phyloP scores from a whole-genome alignment of 768 basidiomycete genomes.

The Lactarius indigo region DNA sequence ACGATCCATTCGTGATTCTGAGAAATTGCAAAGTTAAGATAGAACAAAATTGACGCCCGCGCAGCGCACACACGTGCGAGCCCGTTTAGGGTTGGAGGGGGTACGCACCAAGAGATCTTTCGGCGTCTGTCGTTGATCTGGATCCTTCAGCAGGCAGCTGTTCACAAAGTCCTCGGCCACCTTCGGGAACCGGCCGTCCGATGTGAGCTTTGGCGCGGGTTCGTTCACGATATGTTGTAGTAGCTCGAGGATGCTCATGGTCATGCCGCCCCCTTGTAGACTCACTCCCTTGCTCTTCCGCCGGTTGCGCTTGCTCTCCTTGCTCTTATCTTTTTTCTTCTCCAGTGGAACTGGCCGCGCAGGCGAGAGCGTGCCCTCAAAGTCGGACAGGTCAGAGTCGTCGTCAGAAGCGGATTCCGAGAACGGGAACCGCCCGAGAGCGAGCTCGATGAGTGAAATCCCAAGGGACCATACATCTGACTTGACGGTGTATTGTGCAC shows the following conservation, averaged over 20 bases:
- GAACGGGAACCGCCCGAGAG: slow-evolving; percentile 96
- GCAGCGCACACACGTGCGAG: neutral
- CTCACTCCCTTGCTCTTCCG: slow-evolving; percentile 90
- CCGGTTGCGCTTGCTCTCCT: slow-evolving; percentile 67
- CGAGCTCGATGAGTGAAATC: slow-evolving; percentile 94
- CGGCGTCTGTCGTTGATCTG: slow-evolving; percentile 75
- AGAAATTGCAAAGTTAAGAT: neutral
- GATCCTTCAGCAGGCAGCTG: slow-evolving; percentile 88
- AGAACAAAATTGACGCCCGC: neutral
- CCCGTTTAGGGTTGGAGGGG: neutral
- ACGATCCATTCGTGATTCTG: slow-evolving; percentile 78
- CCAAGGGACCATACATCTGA: slow-evolving; percentile 99
- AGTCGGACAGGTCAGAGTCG: slow-evolving; percentile 73
- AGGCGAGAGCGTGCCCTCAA: slow-evolving; percentile 79
- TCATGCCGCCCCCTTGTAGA: slow-evolving; percentile 92
- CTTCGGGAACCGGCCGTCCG: slow-evolving; percentile 66
- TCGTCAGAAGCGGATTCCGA: slow-evolving; percentile 68
- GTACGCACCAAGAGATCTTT: slow-evolving; percentile 76
- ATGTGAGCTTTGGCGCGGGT: slow-evolving; percentile 84
- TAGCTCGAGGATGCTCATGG: slow-evolving; percentile 96
- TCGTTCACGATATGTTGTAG: slow-evolving; percentile 99
- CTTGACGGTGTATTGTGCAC: slow-evolving; percentile 97
- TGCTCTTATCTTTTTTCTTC: slow-evolving; percentile 36
- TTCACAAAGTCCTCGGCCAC: slow-evolving; percentile 86
- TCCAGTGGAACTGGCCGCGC: slow-evolving; percentile 53